phyloP scores from a whole-genome alignment of 2,329 filamentous ascomycete species.

The Botryosphaeria agaves region DNA sequence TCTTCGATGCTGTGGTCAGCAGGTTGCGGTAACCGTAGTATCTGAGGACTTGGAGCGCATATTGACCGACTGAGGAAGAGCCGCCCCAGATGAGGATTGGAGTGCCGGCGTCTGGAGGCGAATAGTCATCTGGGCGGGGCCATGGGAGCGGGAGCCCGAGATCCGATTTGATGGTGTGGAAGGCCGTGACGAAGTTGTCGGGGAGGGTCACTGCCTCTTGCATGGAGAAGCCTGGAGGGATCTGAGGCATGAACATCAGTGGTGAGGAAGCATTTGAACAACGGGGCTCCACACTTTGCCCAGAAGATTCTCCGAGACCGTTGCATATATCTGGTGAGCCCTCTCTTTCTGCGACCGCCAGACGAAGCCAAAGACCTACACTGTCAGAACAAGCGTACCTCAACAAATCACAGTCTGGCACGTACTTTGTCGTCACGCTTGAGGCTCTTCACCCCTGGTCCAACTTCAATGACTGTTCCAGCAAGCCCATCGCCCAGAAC shows the following conservation, averaged over 20 bases:
- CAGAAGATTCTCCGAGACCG: slow-evolving; percentile 31
- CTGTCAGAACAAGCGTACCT: not conserved
- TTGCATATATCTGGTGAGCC: slow-evolving; percentile 38
- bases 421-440: slow-evolving; percentile 31
- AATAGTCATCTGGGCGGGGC: slow-evolving; percentile 30
- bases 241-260: slow-evolving; percentile 6
- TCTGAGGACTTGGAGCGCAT: slow-evolving; percentile 24
- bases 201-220: slow-evolving; percentile 35
- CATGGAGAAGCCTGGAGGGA: slow-evolving; percentile 24
- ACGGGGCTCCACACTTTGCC: slow-evolving; percentile 17
- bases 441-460: slow-evolving; percentile 26
- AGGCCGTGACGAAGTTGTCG: slow-evolving; percentile 38
- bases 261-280: slow-evolving; percentile 9
- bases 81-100: slow-evolving; percentile 20
- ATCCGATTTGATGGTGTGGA: slow-evolving; percentile 35
- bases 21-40: slow-evolving; percentile 36
- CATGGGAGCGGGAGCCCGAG: slow-evolving; percentile 38
- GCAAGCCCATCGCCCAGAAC: slow-evolving; percentile 34
- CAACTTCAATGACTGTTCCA: slow-evolving; percentile 35
- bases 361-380: slow-evolving; percentile 32
- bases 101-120: slow-evolving; percentile 15
- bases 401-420: not conserved
- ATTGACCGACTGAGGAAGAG: slow-evolving; percentile 15
- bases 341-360: slow-evolving; percentile 30
- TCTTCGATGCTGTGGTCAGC: slow-evolving; percentile 10